Conservation (phyloP, 2,329 filamentous ascomycete species). For the Hypoxylon sp. region DNA sequence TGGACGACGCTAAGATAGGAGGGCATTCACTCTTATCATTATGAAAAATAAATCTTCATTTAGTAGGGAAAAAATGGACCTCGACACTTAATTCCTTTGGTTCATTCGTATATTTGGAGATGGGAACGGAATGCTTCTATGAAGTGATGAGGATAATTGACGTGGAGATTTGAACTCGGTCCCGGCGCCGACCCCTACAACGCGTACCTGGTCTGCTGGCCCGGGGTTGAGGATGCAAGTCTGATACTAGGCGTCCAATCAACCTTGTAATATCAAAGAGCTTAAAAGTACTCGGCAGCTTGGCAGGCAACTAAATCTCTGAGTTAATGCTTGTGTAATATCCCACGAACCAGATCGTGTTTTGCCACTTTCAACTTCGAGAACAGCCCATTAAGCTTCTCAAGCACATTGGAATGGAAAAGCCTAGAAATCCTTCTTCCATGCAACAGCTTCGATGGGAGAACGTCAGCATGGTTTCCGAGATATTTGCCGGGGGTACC, state of each 20-base stretch:
- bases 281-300: conserved; percentile 3
- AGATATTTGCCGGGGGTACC: neutral
- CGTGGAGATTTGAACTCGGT: conserved; percentile 4
- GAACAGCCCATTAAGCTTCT: neutral
- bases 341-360: neutral
- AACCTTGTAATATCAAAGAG: neutral
- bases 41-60: conserved; percentile 2
- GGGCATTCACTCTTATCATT: neutral
- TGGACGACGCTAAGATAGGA: conserved; percentile 3
- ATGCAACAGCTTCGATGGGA: neutral
- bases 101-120: neutral
- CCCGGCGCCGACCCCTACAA: neutral
- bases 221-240: neutral
- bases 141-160: neutral
- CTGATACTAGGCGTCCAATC: neutral
- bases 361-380: neutral
- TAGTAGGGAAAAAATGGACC: neutral
- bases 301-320: neutral
- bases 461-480: neutral
- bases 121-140: neutral
- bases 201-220: neutral
- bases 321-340: neutral
- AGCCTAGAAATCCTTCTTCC: neutral
- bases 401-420: neutral
- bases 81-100: neutral